Percentiles rank a stretch among this genome's conserved stretches.
Evolutionary conservation across 2,329 filamentous ascomycete species (phyloP).

Genomic region (Talaromyces sp.): DNA sequence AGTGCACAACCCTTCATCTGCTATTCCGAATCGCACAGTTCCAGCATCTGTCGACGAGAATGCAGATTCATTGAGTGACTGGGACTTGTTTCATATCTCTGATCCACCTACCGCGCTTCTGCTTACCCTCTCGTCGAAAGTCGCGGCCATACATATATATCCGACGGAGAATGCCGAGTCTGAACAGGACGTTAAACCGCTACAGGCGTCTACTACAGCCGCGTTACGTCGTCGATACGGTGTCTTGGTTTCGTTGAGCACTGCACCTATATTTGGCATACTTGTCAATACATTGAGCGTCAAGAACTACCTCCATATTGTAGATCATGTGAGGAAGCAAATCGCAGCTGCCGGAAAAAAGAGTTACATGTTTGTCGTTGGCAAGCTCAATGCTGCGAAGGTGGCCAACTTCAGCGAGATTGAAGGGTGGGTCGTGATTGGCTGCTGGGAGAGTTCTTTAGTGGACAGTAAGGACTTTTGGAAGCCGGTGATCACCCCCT

Average conservation of each 20-base stretch:
- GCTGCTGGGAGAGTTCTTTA: slow-evolving; percentile 94
- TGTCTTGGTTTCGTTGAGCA: slow-evolving; percentile 72
- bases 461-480: slow-evolving; percentile 87
- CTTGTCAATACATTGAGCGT: slow-evolving; percentile 93
- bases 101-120: slow-evolving; percentile 76
- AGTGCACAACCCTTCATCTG: slow-evolving; percentile 69
- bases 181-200: slow-evolving; percentile 30
- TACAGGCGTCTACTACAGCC: slow-evolving; percentile 50
- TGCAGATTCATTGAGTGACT: slow-evolving; percentile 53
- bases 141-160: slow-evolving; percentile 73
- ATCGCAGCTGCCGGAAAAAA: slow-evolving; percentile 85
- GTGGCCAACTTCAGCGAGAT: slow-evolving; percentile 94
- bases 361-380: slow-evolving; percentile 91
- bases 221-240: slow-evolving; percentile 81
- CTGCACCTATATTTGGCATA: slow-evolving; percentile 82
- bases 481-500: slow-evolving; percentile 87
- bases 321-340: slow-evolving; percentile 65
- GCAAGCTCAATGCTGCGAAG: slow-evolving; percentile 92
- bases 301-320: slow-evolving; percentile 78
- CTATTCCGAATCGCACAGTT: slow-evolving; percentile 77
- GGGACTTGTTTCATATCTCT: slow-evolving; percentile 79
- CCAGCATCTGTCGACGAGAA: slow-evolving; percentile 46
- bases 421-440: slow-evolving; percentile 93
- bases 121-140: slow-evolving; percentile 77
- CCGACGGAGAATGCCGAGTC: slow-evolving; percentile 47